Percentiles rank a stretch among this genome's conserved stretches.
These are phyloP conservation scores for Malassezia globosa DNA, from an alignment of 1,284 basidiomycete genomes.

Conservation along the genomic window DNA sequence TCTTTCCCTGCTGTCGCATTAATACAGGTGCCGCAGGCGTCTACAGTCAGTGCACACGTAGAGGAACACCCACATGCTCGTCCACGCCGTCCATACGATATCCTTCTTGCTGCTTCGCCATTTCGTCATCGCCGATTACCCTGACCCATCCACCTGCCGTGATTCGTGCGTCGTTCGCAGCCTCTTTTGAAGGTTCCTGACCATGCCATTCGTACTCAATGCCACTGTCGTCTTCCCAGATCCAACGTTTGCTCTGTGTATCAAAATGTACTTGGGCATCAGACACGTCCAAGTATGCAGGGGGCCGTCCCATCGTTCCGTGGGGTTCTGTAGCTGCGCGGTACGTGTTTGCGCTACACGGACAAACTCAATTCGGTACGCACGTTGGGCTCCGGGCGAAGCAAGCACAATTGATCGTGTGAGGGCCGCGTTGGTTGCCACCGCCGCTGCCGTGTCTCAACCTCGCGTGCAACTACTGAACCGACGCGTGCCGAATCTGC, in stretches of 20 bases:
- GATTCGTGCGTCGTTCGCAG: neutral
- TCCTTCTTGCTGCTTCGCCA: slow-evolving; percentile 77
- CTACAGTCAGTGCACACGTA: slow-evolving; percentile 20
- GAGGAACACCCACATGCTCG: slow-evolving; percentile 57
- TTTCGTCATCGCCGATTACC: slow-evolving; percentile 61
- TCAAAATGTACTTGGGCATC: slow-evolving; percentile 56
- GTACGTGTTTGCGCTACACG: too few species aligned
- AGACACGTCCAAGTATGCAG: slow-evolving; percentile 11
- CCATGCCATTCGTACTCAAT: slow-evolving; percentile 75
- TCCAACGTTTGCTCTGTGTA: slow-evolving; percentile 65
- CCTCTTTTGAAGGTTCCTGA: slow-evolving; percentile 13
- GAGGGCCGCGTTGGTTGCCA: too few species aligned
- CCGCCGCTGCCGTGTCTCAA: too few species aligned
- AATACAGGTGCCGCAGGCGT: slow-evolving; percentile 20
- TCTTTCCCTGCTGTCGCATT: slow-evolving; percentile 11
- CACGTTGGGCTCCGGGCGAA: too few species aligned
- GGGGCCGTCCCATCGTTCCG: slow-evolving; percentile 7
- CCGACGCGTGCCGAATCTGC: too few species aligned
- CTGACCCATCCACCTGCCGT: slow-evolving; percentile 4
- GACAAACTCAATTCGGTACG: too few species aligned
- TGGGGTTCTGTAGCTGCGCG: neutral
- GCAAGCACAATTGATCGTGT: too few species aligned
- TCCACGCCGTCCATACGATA: slow-evolving; percentile 82
- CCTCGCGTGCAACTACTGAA: too few species aligned
- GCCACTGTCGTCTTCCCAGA: slow-evolving; percentile 66